These are phyloP conservation scores for Tolypocladium endophyticum DNA, from an alignment of 2,329 filamentous ascomycete species.

Conservation along the genomic window DNA sequence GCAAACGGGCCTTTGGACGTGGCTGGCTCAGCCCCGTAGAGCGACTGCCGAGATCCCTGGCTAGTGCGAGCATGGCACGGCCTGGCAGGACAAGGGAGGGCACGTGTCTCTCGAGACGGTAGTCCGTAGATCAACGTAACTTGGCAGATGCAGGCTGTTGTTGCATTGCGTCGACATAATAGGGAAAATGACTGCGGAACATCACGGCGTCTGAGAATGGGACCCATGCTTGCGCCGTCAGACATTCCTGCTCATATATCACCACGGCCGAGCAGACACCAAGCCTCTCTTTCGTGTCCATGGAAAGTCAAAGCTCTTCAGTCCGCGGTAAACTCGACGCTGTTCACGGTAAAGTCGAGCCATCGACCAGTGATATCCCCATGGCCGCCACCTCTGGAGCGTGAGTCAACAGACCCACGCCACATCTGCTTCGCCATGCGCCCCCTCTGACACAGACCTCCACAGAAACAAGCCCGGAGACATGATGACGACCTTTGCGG, in stretches of 20 bases:
- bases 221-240: background rate
- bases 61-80: background rate
- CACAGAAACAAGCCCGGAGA: slow-evolving; percentile 1
- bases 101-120: background rate
- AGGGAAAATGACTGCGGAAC: background rate
- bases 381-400: background rate
- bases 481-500: slow-evolving; percentile 7
- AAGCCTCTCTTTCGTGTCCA: background rate
- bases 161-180: background rate
- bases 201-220: background rate
- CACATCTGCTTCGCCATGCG: background rate
- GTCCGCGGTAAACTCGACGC: too few species aligned
- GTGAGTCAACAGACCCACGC: background rate
- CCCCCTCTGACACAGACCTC: background rate
- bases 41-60: background rate
- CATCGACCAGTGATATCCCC: background rate
- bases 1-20: background rate
- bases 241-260: background rate
- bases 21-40: background rate
- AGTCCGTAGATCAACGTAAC: background rate
- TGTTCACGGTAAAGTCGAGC: background rate
- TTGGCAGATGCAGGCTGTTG: background rate
- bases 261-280: background rate
- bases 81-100: background rate
- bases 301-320: background rate